Percentiles rank a stretch among this genome's conserved stretches.
Evolutionary conservation across 1,139 yeast genomes (phyloP).

Genomic region (Taphrina pruni): DNA sequence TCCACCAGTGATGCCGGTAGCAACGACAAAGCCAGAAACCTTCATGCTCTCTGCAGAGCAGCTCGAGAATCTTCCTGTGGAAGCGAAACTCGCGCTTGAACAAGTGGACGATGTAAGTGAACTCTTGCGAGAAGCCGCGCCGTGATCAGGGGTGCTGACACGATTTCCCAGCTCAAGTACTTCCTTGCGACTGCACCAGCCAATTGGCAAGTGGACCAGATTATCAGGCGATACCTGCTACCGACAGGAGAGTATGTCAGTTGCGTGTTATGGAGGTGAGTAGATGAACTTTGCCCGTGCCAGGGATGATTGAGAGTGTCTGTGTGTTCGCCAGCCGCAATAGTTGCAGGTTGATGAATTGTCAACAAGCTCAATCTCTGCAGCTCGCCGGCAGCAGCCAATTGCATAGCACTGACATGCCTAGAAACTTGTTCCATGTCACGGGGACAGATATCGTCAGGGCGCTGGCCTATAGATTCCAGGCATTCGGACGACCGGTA

Average conservation of each 20-base stretch:
- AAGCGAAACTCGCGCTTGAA: constrained; percentile 31
- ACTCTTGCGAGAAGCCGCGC: neutral
- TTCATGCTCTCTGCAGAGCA: constrained; percentile 35
- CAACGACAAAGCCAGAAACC: constrained; percentile 37
- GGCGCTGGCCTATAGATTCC: constrained; percentile 85
- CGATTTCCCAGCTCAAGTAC: constrained; percentile 60
- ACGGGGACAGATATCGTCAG: constrained; percentile 97
- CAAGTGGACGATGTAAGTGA: constrained; percentile 29
- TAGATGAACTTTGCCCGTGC: constrained; percentile 10
- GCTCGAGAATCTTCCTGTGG: constrained; percentile 30
- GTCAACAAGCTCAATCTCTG: constrained; percentile 10
- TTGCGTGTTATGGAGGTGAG: constrained; percentile 76
- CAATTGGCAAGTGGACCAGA: constrained; percentile 88
- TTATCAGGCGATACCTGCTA: constrained; percentile 80
- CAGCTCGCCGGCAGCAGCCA: neutral
- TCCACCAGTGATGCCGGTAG: constrained; percentile 7
- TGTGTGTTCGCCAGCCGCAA: constrained; percentile 16
- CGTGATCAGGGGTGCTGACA: constrained; percentile 23
- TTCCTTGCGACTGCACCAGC: constrained; percentile 93
- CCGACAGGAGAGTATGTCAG: constrained; percentile 89
- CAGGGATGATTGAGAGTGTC: constrained; percentile 13
- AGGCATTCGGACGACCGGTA: constrained; percentile 85
- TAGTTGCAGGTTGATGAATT: constrained; percentile 25
- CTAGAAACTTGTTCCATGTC: constrained; percentile 78
- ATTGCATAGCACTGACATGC: neutral